A percentile compares a stretch with the other conserved stretches of the same genome.
Conservation (phyloP, 2,329 filamentous ascomycete genomes). For the Rutstroemia sp. region DNA sequence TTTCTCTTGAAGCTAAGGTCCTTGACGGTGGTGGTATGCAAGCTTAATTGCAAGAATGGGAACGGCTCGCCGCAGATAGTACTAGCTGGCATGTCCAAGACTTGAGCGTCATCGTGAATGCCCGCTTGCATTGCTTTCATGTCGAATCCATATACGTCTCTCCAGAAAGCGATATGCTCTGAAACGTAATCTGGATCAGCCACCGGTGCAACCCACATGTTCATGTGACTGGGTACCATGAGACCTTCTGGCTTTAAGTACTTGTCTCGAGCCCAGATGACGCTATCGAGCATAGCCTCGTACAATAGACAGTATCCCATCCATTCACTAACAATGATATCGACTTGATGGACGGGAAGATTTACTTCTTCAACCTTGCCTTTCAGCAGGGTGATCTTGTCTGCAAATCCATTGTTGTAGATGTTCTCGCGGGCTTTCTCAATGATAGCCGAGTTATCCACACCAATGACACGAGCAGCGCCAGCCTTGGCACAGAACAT, state of each 20-base stretch:
- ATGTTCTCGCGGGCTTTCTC: constrained; percentile 97
- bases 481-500: constrained; percentile 90
- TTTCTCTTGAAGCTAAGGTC: constrained; percentile 69
- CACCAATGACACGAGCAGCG: constrained; percentile 96
- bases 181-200: constrained; percentile 69
- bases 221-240: constrained; percentile 80
- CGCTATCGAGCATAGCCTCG: constrained; percentile 98
- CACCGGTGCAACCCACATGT: constrained; percentile 74
- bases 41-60: constrained; percentile 67
- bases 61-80: constrained; percentile 52
- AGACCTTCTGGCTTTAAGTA: constrained; percentile 85
- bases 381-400: constrained; percentile 96
- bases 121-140: constrained; percentile 85
- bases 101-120: constrained; percentile 74
- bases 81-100: constrained; percentile 59
- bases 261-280: constrained; percentile 89
- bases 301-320: constrained; percentile 99
- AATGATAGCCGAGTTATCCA: constrained; percentile 99
- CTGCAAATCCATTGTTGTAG: constrained; percentile 78
- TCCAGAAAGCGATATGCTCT: constrained; percentile 80
- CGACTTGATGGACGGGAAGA: constrained; percentile 88
- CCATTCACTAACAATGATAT: constrained; percentile 99
- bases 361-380: constrained; percentile 99
- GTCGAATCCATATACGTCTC: constrained; percentile 88
- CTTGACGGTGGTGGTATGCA: constrained; percentile 62